Base-by-base conservation (phyloP, 805 yeast species). In the Priceomyces medius region DNA sequence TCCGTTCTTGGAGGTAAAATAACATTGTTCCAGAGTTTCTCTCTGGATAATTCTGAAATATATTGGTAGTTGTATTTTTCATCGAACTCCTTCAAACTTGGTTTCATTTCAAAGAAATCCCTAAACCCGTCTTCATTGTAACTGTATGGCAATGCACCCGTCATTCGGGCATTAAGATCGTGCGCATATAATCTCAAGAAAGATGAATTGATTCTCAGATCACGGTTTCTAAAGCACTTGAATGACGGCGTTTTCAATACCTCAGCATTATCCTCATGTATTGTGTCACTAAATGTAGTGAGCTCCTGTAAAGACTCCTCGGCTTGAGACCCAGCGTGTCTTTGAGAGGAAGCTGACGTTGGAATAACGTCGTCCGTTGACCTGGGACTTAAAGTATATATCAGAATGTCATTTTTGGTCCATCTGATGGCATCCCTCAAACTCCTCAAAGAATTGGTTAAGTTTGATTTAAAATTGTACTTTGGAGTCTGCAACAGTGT, bases 1-100 rank as follows among this genome's bases (percentile, higher is more conserved):
- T 79, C 85, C 1, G 47, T 43, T 33, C 83, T 61, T 18, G 84
- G 82, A 3, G 75, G 72, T 23, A 80, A 54, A 4, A 80, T 66
- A 12, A 80, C 80, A 38, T 65, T 68, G 27, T 67, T 64, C 82
- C 82, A 79, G 35, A 79, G 56, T 51, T 76, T 73, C 34, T 77
- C 78, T 40, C 78, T 61, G 3, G 78, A 66, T 13, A 66, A 42
- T 7, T 65, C 53, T 1, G 76, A 75, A 17, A 77, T 49, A 36
- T 62, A 67, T 35, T 50, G 50, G 12, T 61, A 41, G 41, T 63
- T 54, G 40, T 58, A 44, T 20, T 44, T 37, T 20, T 45, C 32
- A 58, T 55, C 62, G 53, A 68, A 66, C 24, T 60, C 57, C 17
- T 46, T 47, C 43, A 56, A 49, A 8, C 40, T 41, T 9, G 53